Evolutionary conservation across 345 rosid genomes (phyloP).

Genomic region (Melaleuca quinquenervia): DNA sequence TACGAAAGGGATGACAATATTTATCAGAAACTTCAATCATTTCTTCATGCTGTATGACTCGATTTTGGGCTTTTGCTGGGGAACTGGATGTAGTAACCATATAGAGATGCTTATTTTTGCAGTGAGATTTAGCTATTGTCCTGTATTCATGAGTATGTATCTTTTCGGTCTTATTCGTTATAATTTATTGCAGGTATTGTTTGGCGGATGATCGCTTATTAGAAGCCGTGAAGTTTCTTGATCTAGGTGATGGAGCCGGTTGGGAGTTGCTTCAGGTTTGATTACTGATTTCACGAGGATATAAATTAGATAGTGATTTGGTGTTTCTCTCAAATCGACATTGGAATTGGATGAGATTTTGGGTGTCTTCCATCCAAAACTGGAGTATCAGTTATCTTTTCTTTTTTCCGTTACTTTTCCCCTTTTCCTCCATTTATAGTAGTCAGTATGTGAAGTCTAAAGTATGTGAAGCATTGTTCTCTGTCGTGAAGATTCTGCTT

Average conservation of each 20-base stretch:
- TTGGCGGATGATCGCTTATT: slow-evolving; percentile 73
- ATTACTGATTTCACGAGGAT: background rate
- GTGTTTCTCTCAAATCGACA: background rate
- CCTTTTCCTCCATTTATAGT: background rate
- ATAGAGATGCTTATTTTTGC: background rate
- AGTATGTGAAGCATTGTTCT: background rate
- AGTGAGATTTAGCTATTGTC: background rate
- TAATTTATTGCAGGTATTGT: slow-evolving; percentile 52
- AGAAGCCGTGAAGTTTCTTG: slow-evolving; percentile 85
- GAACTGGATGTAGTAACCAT: background rate
- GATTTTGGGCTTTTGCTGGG: background rate
- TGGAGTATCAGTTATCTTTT: background rate
- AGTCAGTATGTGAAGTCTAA: background rate
- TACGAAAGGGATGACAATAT: background rate
- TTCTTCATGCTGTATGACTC: background rate
- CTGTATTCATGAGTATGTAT: background rate
- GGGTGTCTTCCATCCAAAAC: background rate
- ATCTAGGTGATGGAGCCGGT: slow-evolving; percentile 71
- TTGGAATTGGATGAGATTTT: background rate
- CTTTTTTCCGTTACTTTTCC: background rate
- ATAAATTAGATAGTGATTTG: background rate
- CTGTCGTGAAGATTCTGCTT: background rate
- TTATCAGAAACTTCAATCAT: background rate
- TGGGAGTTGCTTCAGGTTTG: slow-evolving; percentile 91
- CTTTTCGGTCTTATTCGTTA: background rate